A percentile compares a stretch with the other conserved stretches of the same genome.
Evolutionary conservation across 345 rosid genomes (phyloP).

Genomic region (Rhizophora apiculata): DNA sequence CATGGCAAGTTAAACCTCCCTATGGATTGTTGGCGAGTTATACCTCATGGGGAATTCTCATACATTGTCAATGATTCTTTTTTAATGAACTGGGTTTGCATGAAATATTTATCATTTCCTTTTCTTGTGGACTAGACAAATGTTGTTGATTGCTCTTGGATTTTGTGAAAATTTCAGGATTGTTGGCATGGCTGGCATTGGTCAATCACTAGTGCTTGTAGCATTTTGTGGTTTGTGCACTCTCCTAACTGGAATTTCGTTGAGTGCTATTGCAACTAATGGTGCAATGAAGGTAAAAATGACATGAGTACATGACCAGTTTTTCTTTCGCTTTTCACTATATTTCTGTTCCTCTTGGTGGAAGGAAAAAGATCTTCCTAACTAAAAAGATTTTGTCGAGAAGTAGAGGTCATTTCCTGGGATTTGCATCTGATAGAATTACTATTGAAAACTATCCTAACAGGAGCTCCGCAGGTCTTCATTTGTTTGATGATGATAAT

Average conservation of each 20-base stretch:
- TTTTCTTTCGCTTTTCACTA: not conserved
- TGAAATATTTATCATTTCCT: not conserved
- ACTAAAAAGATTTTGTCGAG: not conserved
- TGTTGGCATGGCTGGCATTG: conserved; percentile 98
- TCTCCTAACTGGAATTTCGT: conserved; percentile 82
- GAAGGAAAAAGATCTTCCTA: no score
- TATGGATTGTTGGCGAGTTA: no score
- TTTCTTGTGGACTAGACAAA: not conserved
- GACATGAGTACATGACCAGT: not conserved
- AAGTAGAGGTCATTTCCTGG: no score
- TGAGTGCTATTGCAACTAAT: conserved; percentile 99
- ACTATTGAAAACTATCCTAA: no score
- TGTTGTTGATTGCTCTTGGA: not conserved
- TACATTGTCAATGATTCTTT: not conserved
- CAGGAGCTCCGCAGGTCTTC: no score
- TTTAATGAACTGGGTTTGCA: not conserved
- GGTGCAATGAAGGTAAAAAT: conserved; percentile 95
- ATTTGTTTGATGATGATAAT: no score
- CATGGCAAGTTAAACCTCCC: no score
- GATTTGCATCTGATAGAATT: no score
- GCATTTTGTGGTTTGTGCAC: conserved; percentile 90
- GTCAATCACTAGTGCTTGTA: conserved; percentile 73
- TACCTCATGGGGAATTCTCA: no score
- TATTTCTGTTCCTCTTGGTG: not conserved
- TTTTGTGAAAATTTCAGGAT: conserved; percentile 52